A percentile compares a stretch with the other conserved stretches of the same genome.
Evolutionary conservation across 441 rosid species (phyloP).

Genomic region (Theobroma grandiflorum): DNA sequence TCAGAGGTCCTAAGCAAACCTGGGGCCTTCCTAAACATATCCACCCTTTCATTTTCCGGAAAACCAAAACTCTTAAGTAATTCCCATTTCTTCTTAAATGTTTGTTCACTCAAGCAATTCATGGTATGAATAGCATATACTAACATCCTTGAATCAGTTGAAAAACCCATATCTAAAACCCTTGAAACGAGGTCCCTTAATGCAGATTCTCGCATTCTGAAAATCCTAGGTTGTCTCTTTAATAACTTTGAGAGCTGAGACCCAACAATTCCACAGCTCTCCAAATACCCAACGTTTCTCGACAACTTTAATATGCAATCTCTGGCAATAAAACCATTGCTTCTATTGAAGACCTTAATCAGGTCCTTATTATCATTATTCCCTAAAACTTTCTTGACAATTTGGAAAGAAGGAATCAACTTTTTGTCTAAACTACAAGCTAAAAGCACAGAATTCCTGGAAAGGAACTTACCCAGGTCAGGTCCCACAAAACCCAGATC

Average conservation of each 20-base stretch:
- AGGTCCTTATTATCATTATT: constrained; percentile 40
- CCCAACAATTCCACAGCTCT: constrained; percentile 50
- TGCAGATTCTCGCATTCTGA: constrained; percentile 28
- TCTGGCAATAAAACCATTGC: constrained; percentile 28
- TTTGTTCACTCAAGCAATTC: constrained; percentile 37
- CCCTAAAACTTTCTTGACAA: constrained; percentile 37
- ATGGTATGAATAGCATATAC: constrained; percentile 40
- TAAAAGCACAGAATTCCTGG: constrained; percentile 31
- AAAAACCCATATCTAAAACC: constrained; percentile 44
- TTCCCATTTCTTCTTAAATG: constrained; percentile 40
- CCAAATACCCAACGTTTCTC: constrained; percentile 38
- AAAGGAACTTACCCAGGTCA: constrained; percentile 39
- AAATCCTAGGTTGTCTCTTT: constrained; percentile 46
- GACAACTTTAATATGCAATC: constrained; percentile 27
- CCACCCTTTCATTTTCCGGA: constrained; percentile 30
- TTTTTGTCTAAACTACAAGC: constrained; percentile 37
- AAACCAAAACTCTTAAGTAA: constrained; percentile 41
- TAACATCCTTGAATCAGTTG: constrained; percentile 48
- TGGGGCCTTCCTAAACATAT: constrained; percentile 43
- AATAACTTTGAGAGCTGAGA: constrained; percentile 43
- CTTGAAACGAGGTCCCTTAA: constrained; percentile 30
- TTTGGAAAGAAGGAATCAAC: constrained; percentile 44
- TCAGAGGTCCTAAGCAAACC: constrained; percentile 34
- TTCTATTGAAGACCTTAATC: constrained; percentile 35
- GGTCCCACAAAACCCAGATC: constrained; percentile 42